Evolutionary conservation across 2,329 filamentous ascomycete genomes (phyloP).

Genomic region (Fusarium sp.): DNA sequence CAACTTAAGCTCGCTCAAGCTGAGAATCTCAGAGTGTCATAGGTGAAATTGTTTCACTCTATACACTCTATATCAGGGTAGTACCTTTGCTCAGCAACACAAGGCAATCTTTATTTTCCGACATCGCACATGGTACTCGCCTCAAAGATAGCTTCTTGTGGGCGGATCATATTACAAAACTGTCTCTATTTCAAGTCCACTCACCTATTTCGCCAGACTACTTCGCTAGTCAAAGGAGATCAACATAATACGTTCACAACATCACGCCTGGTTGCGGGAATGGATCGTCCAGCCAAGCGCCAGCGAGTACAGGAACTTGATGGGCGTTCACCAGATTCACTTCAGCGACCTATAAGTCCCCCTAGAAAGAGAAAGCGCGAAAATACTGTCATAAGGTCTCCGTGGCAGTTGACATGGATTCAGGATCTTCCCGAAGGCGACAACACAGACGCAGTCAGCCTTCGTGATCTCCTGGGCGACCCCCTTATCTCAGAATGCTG

Average conservation of each 20-base stretch:
- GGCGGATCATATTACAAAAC: background rate
- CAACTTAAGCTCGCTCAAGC: background rate
- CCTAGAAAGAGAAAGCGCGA: slow-evolving; percentile 51
- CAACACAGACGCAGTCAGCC: slow-evolving; percentile 74
- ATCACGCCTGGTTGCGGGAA: slow-evolving; percentile 19
- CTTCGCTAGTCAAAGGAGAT: background rate
- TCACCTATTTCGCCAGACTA: background rate
- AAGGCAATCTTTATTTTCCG: slow-evolving; percentile 27
- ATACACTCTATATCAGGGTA: background rate
- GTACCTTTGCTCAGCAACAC: slow-evolving; percentile 6
- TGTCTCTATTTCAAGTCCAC: background rate
- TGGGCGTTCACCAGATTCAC: slow-evolving; percentile 41
- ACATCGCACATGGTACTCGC: slow-evolving; percentile 19
- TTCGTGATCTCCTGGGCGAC: slow-evolving; percentile 77
- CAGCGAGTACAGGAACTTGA: slow-evolving; percentile 37
- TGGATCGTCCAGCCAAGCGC: slow-evolving; percentile 51
- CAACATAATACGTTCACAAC: no score
- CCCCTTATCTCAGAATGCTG: slow-evolving; percentile 78
- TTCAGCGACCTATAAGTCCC: slow-evolving; percentile 59
- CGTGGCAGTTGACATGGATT: slow-evolving; percentile 77
- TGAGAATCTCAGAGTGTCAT: background rate
- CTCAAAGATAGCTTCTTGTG: background rate
- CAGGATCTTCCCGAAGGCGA: slow-evolving; percentile 66
- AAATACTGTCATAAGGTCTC: slow-evolving; percentile 62
- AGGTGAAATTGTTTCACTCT: background rate